These are phyloP conservation scores for Starmerella powellii DNA, from an alignment of 805 yeast genomes.

Conservation along the genomic window DNA sequence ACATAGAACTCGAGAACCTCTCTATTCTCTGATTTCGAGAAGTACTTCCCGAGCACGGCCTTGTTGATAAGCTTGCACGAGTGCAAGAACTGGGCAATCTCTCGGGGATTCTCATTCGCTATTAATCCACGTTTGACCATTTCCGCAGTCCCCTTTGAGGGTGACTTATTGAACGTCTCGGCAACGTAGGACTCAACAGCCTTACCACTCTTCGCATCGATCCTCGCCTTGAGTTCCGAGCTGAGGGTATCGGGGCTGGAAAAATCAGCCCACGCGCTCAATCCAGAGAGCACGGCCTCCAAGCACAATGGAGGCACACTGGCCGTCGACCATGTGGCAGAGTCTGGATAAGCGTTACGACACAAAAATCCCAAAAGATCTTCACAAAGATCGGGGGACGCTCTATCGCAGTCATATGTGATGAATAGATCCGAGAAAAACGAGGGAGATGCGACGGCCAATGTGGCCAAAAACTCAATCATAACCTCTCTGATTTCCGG, in stretches of 20 bases:
- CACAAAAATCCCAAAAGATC: constrained; percentile 59
- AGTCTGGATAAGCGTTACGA: constrained; percentile 70
- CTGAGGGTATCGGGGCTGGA: neutral
- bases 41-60: constrained; percentile 70
- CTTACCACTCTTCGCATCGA: constrained; percentile 32
- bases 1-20: constrained; percentile 54
- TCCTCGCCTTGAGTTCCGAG: neutral
- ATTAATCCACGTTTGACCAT: constrained; percentile 59
- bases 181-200: constrained; percentile 68
- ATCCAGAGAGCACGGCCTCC: constrained; percentile 67
- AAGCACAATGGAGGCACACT: constrained; percentile 88
- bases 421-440: constrained; percentile 68
- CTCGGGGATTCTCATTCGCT: constrained; percentile 35
- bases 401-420: constrained; percentile 83
- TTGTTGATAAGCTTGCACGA: constrained; percentile 77
- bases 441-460: constrained; percentile 46
- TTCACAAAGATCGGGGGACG: constrained; percentile 63
- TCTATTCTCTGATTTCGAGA: constrained; percentile 63
- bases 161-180: constrained; percentile 61
- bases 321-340: constrained; percentile 66
- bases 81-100: constrained; percentile 64
- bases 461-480: constrained; percentile 64
- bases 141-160: constrained; percentile 58
- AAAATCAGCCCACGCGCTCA: constrained; percentile 31
- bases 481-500: constrained; percentile 55